Base-by-base conservation (phyloP, 2,329 filamentous ascomycete species). In the Paecilomyces sp. region DNA sequence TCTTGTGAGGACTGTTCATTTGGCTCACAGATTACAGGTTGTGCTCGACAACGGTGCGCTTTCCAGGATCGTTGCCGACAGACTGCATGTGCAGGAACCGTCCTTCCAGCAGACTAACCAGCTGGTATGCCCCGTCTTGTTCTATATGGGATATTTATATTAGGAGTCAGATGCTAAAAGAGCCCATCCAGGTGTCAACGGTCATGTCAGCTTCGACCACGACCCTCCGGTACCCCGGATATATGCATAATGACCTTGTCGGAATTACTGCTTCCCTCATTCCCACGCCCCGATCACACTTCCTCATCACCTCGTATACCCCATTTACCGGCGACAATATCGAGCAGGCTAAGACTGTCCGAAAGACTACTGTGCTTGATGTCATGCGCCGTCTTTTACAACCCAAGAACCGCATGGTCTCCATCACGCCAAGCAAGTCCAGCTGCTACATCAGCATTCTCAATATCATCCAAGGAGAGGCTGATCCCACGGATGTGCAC, bases 161-260 rank as follows among this genome's bases (percentile, higher is more conserved):
- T 8, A 18, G n/a, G 41, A 18, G 3, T 47, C 18, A 18, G 41
- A 18, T 47, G n/a, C 41, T 47, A 47, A 47, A 47, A 7, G n/a
- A 15, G 18, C 41, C 22, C 4, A 4, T 47, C 8, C 55, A 89
- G 85, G 84, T 94, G 3, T 94, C 92, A 7, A 99, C 95, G 1
- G 95, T 99, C 74, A 99, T 99, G 94, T 97, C 92, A 36, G 94
- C 94, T 47, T 95, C 91, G 71, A 99, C 94, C 3, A 97, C 93
- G 9, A 97, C 95, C 2, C 85, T 99, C 56, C 86, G 94, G 71
- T 99, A 99, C 74, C 94, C 94, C 1, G 94, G 94, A 47, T 99
- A 99, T 78, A 99, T 99, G 94, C 94, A 99, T 81, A 99, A 99
- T 75, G 94, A 99, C 72, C 88, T 99, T 15, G 92, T 96, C 71